These are phyloP conservation scores for Auricularia heimuer DNA, from an alignment of 768 basidiomycete genomes.

Conservation along the genomic window DNA sequence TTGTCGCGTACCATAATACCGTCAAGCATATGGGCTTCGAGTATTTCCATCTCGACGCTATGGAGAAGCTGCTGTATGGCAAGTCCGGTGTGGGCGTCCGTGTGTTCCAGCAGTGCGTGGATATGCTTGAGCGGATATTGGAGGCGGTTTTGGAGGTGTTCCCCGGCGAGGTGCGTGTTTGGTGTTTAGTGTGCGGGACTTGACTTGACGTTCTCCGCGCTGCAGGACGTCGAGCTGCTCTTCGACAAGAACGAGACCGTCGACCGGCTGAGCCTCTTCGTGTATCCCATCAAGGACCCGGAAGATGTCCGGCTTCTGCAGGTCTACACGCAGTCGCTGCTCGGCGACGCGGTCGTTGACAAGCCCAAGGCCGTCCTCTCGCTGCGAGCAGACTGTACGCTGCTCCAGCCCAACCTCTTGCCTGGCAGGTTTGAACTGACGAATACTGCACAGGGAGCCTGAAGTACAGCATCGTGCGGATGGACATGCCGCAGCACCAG, in stretches of 20 bases:
- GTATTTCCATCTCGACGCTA: conserved; percentile 77
- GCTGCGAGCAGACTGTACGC: neutral
- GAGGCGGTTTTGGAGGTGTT: conserved; percentile 49
- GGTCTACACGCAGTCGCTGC: neutral
- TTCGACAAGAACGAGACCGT: neutral
- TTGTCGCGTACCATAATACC: conserved; percentile 84
- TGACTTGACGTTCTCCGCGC: too few species aligned
- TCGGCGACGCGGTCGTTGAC: neutral
- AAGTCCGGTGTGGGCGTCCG: conserved; percentile 48
- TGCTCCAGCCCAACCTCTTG: neutral
- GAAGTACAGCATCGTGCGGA: neutral
- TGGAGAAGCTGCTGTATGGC: conserved; percentile 79
- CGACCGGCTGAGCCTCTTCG: neutral
- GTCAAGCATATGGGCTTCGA: conserved; percentile 86
- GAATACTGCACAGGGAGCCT: neutral
- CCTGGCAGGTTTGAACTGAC: neutral
- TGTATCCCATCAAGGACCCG: neutral
- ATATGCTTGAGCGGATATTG: conserved; percentile 56
- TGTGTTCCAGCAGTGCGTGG: conserved; percentile 67
- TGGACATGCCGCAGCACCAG: neutral
- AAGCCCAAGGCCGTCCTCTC: neutral
- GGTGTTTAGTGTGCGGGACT: too few species aligned
- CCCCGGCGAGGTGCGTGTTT: conserved; percentile 48
- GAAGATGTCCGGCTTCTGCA: neutral
- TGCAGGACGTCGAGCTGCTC: neutral